phyloP scores from a whole-genome alignment of 306 rosid species.

The Malus domestica region ASM211411v1 NC_041795.1:7484501-7485000 shows the following conservation, averaged over 20 bases:
- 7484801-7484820: constrained; percentile 44
- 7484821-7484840: constrained; percentile 50
- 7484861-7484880: constrained; percentile 79
- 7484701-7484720: constrained; percentile 74
- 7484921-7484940: constrained; percentile 70
- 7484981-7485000: constrained; percentile 97
- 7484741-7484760: constrained; percentile 67
- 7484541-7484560: background rate
- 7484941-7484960: constrained; percentile 46
- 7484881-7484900: constrained; percentile 73
- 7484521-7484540: background rate
- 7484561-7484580: constrained; percentile 89
- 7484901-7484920: constrained; percentile 65
- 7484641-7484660: constrained; percentile 84
- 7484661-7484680: constrained; percentile 53
- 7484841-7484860: constrained; percentile 61
- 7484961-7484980: constrained; percentile 70
- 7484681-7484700: constrained; percentile 81
- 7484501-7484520: background rate
- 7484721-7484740: constrained; percentile 81
- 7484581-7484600: constrained; percentile 79
- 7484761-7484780: constrained; percentile 87
- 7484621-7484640: constrained; percentile 88
- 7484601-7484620: constrained; percentile 79
- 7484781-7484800: constrained; percentile 68